These are phyloP conservation scores for Melaleuca quinquenervia DNA, from an alignment of 345 rosid genomes.

Conservation along the genomic window DNA sequence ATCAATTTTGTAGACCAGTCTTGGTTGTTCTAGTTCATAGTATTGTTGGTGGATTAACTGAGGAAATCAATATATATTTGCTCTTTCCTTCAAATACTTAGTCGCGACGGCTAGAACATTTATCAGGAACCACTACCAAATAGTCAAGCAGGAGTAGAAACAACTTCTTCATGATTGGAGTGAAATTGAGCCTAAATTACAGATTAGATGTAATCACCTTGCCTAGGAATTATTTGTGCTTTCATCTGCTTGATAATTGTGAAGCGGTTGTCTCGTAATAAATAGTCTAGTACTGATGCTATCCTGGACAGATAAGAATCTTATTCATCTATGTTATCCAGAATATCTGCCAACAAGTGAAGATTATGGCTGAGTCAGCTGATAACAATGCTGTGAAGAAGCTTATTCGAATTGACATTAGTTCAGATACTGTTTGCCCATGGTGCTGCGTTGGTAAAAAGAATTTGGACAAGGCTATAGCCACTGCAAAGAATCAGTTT, in stretches of 20 bases:
- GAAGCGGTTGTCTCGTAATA: background rate
- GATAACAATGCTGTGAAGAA: constrained; percentile 34
- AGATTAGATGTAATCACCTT: background rate
- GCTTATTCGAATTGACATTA: constrained; percentile 49
- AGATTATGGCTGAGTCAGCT: constrained; percentile 41
- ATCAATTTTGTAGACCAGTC: background rate
- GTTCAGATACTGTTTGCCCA: constrained; percentile 81
- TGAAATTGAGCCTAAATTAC: background rate
- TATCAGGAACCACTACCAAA: background rate
- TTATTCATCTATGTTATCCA: background rate
- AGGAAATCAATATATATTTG: background rate
- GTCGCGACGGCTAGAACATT: background rate
- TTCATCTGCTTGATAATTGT: background rate
- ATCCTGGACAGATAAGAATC: background rate
- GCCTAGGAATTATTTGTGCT: background rate
- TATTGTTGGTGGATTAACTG: background rate
- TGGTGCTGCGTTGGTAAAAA: constrained; percentile 85
- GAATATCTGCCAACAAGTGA: constrained; percentile 8
- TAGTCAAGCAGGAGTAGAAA: background rate
- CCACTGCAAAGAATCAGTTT: constrained; percentile 45
- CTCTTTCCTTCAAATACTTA: background rate
- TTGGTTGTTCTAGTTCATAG: background rate
- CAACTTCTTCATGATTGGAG: background rate
- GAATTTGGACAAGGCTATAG: constrained; percentile 72
- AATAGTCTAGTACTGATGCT: background rate